These are phyloP conservation scores for Colletotrichum cereale DNA, from an alignment of 2,329 filamentous ascomycete genomes.

Conservation along the genomic window DNA sequence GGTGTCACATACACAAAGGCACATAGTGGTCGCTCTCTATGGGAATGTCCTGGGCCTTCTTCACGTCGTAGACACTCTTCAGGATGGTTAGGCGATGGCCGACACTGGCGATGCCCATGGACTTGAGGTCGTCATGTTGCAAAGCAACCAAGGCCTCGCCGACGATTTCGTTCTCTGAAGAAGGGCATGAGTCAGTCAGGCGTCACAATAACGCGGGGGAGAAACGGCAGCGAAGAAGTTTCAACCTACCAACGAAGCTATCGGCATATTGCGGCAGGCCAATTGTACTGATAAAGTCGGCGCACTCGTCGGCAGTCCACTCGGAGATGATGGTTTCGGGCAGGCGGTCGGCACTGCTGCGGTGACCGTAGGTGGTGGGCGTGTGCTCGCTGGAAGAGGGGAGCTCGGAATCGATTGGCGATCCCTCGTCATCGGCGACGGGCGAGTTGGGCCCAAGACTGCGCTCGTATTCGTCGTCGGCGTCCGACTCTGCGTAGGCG, in stretches of 20 bases:
- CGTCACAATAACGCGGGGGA: neutral
- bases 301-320: constrained; percentile 89
- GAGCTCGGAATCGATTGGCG: constrained; percentile 79
- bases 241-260: constrained; percentile 80
- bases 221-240: neutral
- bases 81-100: constrained; percentile 95
- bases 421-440: constrained; percentile 76
- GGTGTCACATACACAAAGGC: constrained; percentile 79
- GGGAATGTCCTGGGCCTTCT: constrained; percentile 91
- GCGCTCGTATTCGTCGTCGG: constrained; percentile 86
- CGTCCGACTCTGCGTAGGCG: constrained; percentile 83
- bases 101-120: constrained; percentile 92
- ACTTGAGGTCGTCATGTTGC: constrained; percentile 92
- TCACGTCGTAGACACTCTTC: constrained; percentile 96
- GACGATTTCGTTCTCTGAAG: constrained; percentile 89
- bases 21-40: constrained; percentile 95
- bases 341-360: constrained; percentile 72
- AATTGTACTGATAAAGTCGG: constrained; percentile 86
- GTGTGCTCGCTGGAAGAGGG: constrained; percentile 79
- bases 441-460: constrained; percentile 77
- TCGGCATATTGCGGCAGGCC: constrained; percentile 87
- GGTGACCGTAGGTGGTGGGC: constrained; percentile 81
- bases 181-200: constrained; percentile 13
- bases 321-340: constrained; percentile 82
- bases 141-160: constrained; percentile 91